Conservation (phyloP, 352 stramenopile species). For the Globisporangium uncinulatum region DNA sequence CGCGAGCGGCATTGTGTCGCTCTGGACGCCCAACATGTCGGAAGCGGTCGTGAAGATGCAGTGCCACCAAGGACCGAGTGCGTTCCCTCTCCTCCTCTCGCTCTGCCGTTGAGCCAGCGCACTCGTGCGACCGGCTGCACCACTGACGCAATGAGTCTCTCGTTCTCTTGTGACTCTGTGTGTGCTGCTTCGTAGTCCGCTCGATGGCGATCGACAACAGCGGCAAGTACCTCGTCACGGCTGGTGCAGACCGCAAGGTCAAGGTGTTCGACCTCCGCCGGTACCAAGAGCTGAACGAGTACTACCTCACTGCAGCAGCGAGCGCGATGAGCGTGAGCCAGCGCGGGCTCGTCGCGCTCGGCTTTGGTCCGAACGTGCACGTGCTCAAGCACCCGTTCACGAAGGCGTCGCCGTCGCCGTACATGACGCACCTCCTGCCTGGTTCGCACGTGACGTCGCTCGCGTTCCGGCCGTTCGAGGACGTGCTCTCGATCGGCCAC, state of each 20-base stretch:
- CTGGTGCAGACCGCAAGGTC: slow-evolving; percentile 92
- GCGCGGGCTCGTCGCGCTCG: slow-evolving; percentile 91
- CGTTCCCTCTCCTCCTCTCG: slow-evolving; percentile 12
- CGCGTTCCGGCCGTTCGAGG: slow-evolving; percentile 97
- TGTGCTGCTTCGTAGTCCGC: slow-evolving; percentile 37
- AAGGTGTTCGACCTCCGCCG: slow-evolving; percentile 98
- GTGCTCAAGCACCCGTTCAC: slow-evolving; percentile 90
- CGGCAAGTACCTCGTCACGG: slow-evolving; percentile 96
- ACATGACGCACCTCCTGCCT: slow-evolving; percentile 90
- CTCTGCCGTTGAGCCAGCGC: neutral
- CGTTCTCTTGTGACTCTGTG: neutral
- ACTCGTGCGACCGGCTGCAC: neutral
- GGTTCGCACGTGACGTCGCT: slow-evolving; percentile 83
- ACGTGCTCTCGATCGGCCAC: slow-evolving; percentile 96
- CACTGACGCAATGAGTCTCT: neutral
- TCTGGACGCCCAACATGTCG: slow-evolving; percentile 95
- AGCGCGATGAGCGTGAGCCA: slow-evolving; percentile 95
- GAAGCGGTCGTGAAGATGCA: slow-evolving; percentile 97
- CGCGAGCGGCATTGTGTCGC: slow-evolving; percentile 96
- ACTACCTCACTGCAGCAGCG: slow-evolving; percentile 85
- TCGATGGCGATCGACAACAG: slow-evolving; percentile 91
- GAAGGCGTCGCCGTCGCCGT: slow-evolving; percentile 68
- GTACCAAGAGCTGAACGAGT: slow-evolving; percentile 94
- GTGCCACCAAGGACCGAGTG: slow-evolving; percentile 94
- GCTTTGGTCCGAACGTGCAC: slow-evolving; percentile 89